Conservation (phyloP, 805 yeast species). For the Metschnikowia corniflorae region DNA sequence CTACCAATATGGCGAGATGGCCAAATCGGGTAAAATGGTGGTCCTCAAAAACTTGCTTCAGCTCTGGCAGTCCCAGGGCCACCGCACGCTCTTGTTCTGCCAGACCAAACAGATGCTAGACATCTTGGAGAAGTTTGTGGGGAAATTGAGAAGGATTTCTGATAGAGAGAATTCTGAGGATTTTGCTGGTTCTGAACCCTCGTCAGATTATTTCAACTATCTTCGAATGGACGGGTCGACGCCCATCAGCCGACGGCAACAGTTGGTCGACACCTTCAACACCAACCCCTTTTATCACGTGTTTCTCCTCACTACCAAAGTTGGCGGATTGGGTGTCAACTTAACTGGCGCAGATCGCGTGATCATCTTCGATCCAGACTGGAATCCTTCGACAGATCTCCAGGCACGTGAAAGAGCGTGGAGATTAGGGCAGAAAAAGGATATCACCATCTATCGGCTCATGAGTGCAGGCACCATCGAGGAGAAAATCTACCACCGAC, state of each 20-base stretch:
- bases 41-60: constrained; percentile 73
- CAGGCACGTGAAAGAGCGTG: constrained; percentile 97
- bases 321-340: constrained; percentile 94
- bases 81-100: constrained; percentile 80
- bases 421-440: constrained; percentile 92
- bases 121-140: constrained; percentile 69
- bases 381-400: constrained; percentile 97
- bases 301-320: constrained; percentile 86
- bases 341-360: constrained; percentile 94
- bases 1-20: constrained; percentile 51
- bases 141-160: constrained; percentile 22
- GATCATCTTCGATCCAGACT: constrained; percentile 93
- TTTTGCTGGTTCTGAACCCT: constrained; percentile 1
- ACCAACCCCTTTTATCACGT: constrained; percentile 52
- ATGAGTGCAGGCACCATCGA: constrained; percentile 96
- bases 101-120: constrained; percentile 94
- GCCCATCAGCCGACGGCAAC: constrained; percentile 70
- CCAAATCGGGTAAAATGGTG: constrained; percentile 83
- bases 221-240: constrained; percentile 95
- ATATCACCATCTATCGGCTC: constrained; percentile 83
- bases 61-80: constrained; percentile 74
- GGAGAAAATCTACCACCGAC: constrained; percentile 94
- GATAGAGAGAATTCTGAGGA: background rate
- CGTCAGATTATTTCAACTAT: constrained; percentile 36
- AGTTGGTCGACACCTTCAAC: constrained; percentile 78